Base-by-base conservation (phyloP, 495 filamentous ascomycete genomes). In the Penicillium alfredii region DNA sequence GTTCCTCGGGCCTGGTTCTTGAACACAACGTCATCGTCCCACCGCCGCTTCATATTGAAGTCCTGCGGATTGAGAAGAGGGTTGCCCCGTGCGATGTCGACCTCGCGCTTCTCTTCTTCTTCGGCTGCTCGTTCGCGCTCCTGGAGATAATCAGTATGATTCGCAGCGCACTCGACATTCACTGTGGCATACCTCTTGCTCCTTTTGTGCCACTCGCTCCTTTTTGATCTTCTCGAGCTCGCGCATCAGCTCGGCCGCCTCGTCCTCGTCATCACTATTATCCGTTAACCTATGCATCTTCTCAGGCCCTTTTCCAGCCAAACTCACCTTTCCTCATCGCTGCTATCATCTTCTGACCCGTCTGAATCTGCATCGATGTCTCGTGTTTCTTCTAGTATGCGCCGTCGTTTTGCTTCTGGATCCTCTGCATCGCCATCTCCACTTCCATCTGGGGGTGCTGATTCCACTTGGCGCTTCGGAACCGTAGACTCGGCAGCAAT, bases 21-120 rank as follows among this genome's bases (percentile, higher is more conserved):
- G 66, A 98, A 98, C 11, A 98, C 88, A n/a, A 98, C 92, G 66
- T 98, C 92, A 43, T 98, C 92, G 48, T 98, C 92, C 92, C 92
- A 98, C 53, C 88, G 76, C 15, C 55, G 53, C 48, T 58, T 58
- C 26, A 56, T 49, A 42, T 71, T 68, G 61, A 69, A 68, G 24
- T 69, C 66, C 19, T 69, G 53, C 0, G 82, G 55, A 49, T 95
- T 96, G 16, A 98, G 71, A 25, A 98, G 64, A 11, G 92, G 93
- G 55, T 98, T 98, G 10, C 92, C 92, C 30, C 83, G 67, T 16
- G 92, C 90, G 47, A 98, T 94, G 40, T 95, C 86, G 36, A 77
- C 68, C 59, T 96, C 92, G 20, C 83, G 74, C 51, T 84, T 73
- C 54, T 85, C 89, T 55, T 90, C 69, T 47, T 96, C 92, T 37